These are phyloP conservation scores for Posidonia australis DNA, from an alignment of 106 monocot genomes.

Conservation along the genomic window DNA sequence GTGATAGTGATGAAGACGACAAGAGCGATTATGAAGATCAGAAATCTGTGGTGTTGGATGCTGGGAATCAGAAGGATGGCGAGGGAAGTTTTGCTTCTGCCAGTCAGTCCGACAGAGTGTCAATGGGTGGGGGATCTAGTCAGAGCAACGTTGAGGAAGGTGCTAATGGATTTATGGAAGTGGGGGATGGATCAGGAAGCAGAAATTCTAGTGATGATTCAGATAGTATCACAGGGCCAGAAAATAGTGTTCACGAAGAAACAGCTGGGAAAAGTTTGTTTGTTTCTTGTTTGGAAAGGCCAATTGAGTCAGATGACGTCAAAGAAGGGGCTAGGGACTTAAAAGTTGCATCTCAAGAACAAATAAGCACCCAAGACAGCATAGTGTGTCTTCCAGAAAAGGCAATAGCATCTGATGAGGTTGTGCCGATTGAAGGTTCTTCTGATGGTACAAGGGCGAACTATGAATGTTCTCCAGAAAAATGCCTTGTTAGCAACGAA, in stretches of 20 bases:
- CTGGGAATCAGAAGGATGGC: slow-evolving; percentile 29
- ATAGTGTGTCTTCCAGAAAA: slow-evolving; percentile 3
- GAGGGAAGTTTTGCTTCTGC: slow-evolving; percentile 24
- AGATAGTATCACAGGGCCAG: slow-evolving; percentile 22
- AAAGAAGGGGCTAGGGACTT: too few relatives aligned
- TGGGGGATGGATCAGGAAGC: slow-evolving; percentile 10
- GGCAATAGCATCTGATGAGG: background rate
- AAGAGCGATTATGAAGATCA: slow-evolving; percentile 26
- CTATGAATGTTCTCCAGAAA: slow-evolving; percentile 1
- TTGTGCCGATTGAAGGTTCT: background rate
- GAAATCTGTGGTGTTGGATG: slow-evolving; percentile 67
- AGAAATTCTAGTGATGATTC: slow-evolving; percentile 19
- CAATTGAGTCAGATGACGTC: background rate
- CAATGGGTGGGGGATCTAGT: slow-evolving; percentile 36
- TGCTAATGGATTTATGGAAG: slow-evolving; percentile 4
- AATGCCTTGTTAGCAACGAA: background rate
- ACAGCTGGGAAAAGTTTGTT: background rate
- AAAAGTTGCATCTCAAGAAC: background rate
- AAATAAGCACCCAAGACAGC: background rate
- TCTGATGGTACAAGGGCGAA: background rate
- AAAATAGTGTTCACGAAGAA: background rate
- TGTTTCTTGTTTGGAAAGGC: background rate
- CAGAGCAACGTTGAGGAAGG: slow-evolving; percentile 51
- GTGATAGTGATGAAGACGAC: slow-evolving; percentile 21
- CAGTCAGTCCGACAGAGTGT: slow-evolving; percentile 38